Evolutionary conservation across 306 rosid species (phyloP).

Genomic region (Geum urbanum): DNA sequence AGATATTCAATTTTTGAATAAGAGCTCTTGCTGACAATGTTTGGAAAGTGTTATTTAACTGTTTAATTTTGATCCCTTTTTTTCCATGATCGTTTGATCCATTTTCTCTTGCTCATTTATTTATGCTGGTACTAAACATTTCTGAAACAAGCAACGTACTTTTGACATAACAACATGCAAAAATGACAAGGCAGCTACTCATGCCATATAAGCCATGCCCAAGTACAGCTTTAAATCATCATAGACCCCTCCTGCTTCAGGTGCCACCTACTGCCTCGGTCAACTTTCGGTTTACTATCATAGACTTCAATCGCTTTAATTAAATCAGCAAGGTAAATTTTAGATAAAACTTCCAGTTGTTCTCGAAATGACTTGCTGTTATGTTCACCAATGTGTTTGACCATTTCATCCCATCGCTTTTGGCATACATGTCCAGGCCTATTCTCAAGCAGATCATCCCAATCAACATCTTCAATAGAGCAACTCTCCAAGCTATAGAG

Average conservation of each 20-base stretch:
- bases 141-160: no score
- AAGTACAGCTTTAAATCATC: background rate
- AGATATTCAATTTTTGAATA: no score
- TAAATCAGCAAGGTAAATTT: conserved; percentile 46
- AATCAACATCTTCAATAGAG: conserved; percentile 64
- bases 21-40: no score
- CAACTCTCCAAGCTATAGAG: conserved; percentile 56
- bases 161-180: background rate
- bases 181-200: background rate
- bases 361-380: conserved; percentile 54
- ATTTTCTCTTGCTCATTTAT: no score
- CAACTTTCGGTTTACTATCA: conserved; percentile 39
- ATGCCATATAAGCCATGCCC: background rate
- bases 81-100: no score
- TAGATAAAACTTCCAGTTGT: conserved; percentile 59
- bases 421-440: conserved; percentile 61
- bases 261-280: conserved; percentile 22
- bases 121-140: no score
- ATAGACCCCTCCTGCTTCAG: background rate
- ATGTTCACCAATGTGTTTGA: conserved; percentile 48
- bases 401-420: conserved; percentile 74
- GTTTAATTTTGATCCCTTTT: no score
- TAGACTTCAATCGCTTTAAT: conserved; percentile 54
- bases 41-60: no score
- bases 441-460: conserved; percentile 67